Conservation (phyloP, 2,329 filamentous ascomycete genomes). For the Nigrospora osmanthi region DNA sequence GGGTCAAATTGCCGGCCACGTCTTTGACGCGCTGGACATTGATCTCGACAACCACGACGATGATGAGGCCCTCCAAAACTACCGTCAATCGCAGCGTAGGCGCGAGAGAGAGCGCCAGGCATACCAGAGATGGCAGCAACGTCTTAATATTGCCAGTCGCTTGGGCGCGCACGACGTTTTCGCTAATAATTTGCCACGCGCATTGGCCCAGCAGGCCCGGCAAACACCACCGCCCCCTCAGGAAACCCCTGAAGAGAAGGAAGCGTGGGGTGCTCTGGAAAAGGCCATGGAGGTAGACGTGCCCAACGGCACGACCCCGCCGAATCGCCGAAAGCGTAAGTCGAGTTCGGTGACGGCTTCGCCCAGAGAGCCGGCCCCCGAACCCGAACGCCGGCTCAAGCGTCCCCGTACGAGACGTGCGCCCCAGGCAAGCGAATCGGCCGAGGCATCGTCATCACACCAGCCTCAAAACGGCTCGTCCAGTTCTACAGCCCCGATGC, state of each 20-base stretch:
- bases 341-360: slow-evolving; percentile 62
- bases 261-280: slow-evolving; percentile 87
- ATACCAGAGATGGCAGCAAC: slow-evolving; percentile 72
- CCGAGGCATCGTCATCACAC: slow-evolving; percentile 31
- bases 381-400: slow-evolving; percentile 79
- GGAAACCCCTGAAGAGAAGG: slow-evolving; percentile 72
- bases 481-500: slow-evolving; percentile 5
- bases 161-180: slow-evolving; percentile 71
- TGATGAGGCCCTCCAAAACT: slow-evolving; percentile 48
- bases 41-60: slow-evolving; percentile 86
- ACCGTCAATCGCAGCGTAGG: slow-evolving; percentile 43
- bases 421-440: slow-evolving; percentile 30
- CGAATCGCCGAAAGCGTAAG: slow-evolving; percentile 65
- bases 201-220: slow-evolving; percentile 49
- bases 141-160: slow-evolving; percentile 72
- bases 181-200: slow-evolving; percentile 47
- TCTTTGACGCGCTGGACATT: slow-evolving; percentile 62
- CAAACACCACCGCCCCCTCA: slow-evolving; percentile 43
- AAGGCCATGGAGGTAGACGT: slow-evolving; percentile 66
- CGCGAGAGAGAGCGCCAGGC: slow-evolving; percentile 47
- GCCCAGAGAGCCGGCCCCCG: slow-evolving; percentile 56
- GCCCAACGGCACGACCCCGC: slow-evolving; percentile 28
- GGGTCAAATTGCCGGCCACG: slow-evolving; percentile 53
- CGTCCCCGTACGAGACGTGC: slow-evolving; percentile 73
- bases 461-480: slow-evolving; percentile 7